Percentiles rank a stretch among this genome's conserved stretches.
Evolutionary conservation across 305 asterid genomes (phyloP).

Genomic region (Fraxinus platypoda): DNA sequence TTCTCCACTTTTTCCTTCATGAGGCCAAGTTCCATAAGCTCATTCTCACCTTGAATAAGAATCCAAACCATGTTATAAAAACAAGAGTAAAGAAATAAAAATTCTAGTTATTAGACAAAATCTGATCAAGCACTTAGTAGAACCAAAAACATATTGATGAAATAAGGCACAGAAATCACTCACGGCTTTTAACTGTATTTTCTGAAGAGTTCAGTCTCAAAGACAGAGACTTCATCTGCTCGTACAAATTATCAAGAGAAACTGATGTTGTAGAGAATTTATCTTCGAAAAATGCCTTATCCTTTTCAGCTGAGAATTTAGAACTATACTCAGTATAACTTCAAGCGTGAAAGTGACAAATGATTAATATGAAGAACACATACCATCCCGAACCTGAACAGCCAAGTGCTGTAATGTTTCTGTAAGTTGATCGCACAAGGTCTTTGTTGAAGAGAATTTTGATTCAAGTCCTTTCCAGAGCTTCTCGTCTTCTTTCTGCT

Average conservation of each 20-base stretch:
- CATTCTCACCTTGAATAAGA: constrained; percentile 65
- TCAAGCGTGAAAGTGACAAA: constrained; percentile 13
- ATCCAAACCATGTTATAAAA: constrained; percentile 24
- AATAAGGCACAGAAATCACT: constrained; percentile 32
- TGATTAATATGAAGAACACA: constrained; percentile 17
- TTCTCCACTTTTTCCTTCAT: constrained; percentile 64
- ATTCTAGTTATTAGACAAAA: constrained; percentile 15
- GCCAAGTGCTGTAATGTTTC: constrained; percentile 69
- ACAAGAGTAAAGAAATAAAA: constrained; percentile 14
- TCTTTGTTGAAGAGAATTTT: constrained; percentile 75
- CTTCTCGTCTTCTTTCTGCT: constrained; percentile 91
- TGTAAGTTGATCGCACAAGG: constrained; percentile 72
- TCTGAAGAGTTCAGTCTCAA: constrained; percentile 71
- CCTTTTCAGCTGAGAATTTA: constrained; percentile 75
- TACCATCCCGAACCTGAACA: constrained; percentile 83
- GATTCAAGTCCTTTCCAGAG: constrained; percentile 91
- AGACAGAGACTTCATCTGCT: constrained; percentile 60
- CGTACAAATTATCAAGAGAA: constrained; percentile 67
- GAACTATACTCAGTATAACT: constrained; percentile 20
- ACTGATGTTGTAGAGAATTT: constrained; percentile 72
- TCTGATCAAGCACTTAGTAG: constrained; percentile 14
- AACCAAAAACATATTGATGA: constrained; percentile 21
- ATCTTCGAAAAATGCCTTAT: constrained; percentile 66
- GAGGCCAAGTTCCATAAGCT: constrained; percentile 60
- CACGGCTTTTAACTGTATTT: constrained; percentile 65